Conservation (phyloP, 2,329 filamentous ascomycete species). For the Pseudogymnoascus verrucosus region DNA sequence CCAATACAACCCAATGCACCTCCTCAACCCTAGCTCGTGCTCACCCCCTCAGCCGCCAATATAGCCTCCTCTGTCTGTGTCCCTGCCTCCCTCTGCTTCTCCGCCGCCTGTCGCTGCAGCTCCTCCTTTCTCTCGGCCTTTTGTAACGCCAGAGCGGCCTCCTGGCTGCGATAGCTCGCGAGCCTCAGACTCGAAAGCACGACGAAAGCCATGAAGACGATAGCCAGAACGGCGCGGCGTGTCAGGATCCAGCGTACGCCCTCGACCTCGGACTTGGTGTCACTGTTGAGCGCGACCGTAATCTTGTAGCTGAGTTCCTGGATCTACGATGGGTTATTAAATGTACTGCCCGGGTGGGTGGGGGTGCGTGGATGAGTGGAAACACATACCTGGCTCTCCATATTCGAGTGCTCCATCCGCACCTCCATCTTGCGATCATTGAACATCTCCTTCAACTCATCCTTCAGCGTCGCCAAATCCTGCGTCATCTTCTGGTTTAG, state of each 20-base stretch:
- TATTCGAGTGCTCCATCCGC: slow-evolving; percentile 74
- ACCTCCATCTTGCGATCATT: slow-evolving; percentile 93
- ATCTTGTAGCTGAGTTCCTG: slow-evolving; percentile 97
- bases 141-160: slow-evolving; percentile 20
- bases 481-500: slow-evolving; percentile 76
- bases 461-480: slow-evolving; percentile 72
- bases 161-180: slow-evolving; percentile 41
- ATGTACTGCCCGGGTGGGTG: not conserved
- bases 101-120: slow-evolving; percentile 44
- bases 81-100: not conserved
- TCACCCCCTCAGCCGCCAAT: slow-evolving; percentile 4
- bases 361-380: not conserved
- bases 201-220: slow-evolving; percentile 56
- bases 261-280: slow-evolving; percentile 87
- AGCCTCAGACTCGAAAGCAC: slow-evolving; percentile 54
- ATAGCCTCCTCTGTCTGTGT: slow-evolving; percentile 6
- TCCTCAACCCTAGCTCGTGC: not conserved
- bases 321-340: slow-evolving; percentile 44
- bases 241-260: slow-evolving; percentile 79
- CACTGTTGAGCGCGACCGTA: slow-evolving; percentile 79
- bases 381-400: slow-evolving; percentile 64
- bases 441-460: slow-evolving; percentile 91
- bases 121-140: slow-evolving; percentile 21
- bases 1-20: not conserved
- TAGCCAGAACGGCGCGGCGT: slow-evolving; percentile 54